Base-by-base conservation (phyloP, 2,329 filamentous ascomycete genomes). In the Colletotrichum nymphaeae region DNA sequence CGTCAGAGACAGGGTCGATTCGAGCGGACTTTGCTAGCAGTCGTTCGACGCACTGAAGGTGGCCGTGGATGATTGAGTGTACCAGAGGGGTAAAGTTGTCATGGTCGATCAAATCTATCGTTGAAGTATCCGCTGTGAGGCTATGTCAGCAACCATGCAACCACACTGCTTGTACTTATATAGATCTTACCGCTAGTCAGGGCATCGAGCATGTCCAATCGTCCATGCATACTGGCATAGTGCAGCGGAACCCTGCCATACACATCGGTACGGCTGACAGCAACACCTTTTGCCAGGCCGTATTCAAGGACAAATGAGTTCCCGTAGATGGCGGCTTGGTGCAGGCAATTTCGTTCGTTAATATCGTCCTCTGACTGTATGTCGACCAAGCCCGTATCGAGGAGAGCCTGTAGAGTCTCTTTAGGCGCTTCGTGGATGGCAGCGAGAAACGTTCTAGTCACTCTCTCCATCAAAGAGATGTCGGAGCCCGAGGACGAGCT, bases 31-130 rank as follows among this genome's bases (percentile, higher is more conserved):
- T 91, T 32, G 89, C 87, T 26, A 99, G 90, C 56, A 99, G 88
- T 65, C 91, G 89, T 80, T 94, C 88, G 3, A 97, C 95, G 80
- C 95, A 97, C 62, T 91, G 88, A 24, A 96, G 86, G 74, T 97
- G 93, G 28, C 93, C 92, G 79, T 97, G 95, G 66, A 98, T 95
- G 75, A 98, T 98, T 56, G 95, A 93, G 83, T 98, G 97, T 70
- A 99, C 97, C 58, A 99, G 86, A 1, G 97, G 95, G 0, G 96
- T 98, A 81, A 98, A 99, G 83, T 98, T 98, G 84, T 99, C 96
- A 80, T 98, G 94, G 79, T 99, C 97, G 80, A 95, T 95, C 53
- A 93, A 87, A 80, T 98, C 92, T 74, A 98, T 93, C 0, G 95
- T 98, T 24, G 90, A 87, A 5, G 91, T 90, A 59, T 93, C 92